Conservation (phyloP, 2,329 filamentous ascomycete genomes). For the Elsinoe fawcettii region DNA sequence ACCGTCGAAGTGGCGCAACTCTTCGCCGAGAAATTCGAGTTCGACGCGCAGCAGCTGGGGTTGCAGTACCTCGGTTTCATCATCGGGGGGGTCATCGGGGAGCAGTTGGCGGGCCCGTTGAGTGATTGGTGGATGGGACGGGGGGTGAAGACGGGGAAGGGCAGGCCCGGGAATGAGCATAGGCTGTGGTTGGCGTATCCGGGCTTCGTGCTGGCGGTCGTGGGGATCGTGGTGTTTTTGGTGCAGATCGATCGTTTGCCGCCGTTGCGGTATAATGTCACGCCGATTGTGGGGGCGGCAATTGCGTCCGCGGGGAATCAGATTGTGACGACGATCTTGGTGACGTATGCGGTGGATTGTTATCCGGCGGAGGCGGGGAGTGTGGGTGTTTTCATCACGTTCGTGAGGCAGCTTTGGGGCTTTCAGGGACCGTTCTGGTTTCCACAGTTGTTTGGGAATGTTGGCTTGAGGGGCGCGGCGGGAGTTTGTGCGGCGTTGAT, state of each 20-base stretch:
- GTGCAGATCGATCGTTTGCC: conserved; percentile 41
- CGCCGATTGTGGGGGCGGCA: conserved; percentile 47
- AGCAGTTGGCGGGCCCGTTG: conserved; percentile 47
- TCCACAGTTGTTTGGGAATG: conserved; percentile 33
- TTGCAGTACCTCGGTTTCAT: conserved; percentile 50
- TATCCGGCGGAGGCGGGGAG: conserved; percentile 45
- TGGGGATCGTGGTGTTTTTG: conserved; percentile 46
- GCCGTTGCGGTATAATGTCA: conserved; percentile 44
- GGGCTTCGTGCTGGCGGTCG: conserved; percentile 42
- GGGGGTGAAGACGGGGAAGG: conserved; percentile 27
- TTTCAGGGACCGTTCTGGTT: conserved; percentile 40
- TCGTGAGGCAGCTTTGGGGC: conserved; percentile 48
- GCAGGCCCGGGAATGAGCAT: conserved; percentile 39
- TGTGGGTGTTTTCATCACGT: conserved; percentile 52
- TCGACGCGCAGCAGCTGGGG: conserved; percentile 50
- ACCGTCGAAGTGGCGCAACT: conserved; percentile 53
- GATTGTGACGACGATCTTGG: conserved; percentile 52
- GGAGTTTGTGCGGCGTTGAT: conserved; percentile 34
- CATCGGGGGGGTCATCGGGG: conserved; percentile 49
- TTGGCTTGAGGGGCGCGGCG: conserved; percentile 27
- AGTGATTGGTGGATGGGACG: conserved; percentile 47
- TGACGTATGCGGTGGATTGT: conserved; percentile 55
- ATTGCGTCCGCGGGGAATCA: conserved; percentile 50
- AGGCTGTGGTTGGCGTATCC: conserved; percentile 50
- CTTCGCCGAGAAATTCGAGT: conserved; percentile 46